A percentile compares a stretch with the other conserved stretches of the same genome.
phyloP scores from a whole-genome alignment of 164 flowering plant species.

The Magnolia kwangsiensis region DNA sequence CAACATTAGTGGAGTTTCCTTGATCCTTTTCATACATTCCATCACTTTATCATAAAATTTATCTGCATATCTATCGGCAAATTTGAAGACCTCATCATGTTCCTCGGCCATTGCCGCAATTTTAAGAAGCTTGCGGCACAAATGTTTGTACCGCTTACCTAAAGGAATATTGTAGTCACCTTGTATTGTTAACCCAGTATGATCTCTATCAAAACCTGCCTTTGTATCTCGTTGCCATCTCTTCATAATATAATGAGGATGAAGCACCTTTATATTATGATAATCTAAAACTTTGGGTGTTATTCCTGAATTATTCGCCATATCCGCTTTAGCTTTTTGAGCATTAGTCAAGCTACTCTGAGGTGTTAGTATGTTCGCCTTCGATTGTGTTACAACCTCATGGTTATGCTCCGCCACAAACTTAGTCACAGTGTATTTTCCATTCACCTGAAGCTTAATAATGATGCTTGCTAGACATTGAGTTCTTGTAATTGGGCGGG shows the following conservation, averaged over 20 bases:
- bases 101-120: not conserved
- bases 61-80: not conserved
- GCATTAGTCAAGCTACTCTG: no score
- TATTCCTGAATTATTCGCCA: no score
- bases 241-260: not conserved
- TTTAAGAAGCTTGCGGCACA: not conserved
- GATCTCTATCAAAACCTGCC: not conserved
- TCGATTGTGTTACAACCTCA: no score
- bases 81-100: conserved; percentile 1
- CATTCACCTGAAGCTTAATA: no score
- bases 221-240: not conserved
- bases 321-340: no score
- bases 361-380: no score
- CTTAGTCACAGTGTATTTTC: no score
- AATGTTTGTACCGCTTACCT: not conserved
- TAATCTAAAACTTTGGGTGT: not conserved
- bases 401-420: no score
- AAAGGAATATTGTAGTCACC: not conserved
- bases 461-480: no score
- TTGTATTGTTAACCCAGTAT: not conserved
- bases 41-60: not conserved
- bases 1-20: not conserved
- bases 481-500: no score
- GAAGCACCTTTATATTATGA: not conserved
- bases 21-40: not conserved